A percentile compares a stretch with the other conserved stretches of the same genome.
phyloP scores from a whole-genome alignment of 441 rosid species.

The Omphalea diandra region DNA sequence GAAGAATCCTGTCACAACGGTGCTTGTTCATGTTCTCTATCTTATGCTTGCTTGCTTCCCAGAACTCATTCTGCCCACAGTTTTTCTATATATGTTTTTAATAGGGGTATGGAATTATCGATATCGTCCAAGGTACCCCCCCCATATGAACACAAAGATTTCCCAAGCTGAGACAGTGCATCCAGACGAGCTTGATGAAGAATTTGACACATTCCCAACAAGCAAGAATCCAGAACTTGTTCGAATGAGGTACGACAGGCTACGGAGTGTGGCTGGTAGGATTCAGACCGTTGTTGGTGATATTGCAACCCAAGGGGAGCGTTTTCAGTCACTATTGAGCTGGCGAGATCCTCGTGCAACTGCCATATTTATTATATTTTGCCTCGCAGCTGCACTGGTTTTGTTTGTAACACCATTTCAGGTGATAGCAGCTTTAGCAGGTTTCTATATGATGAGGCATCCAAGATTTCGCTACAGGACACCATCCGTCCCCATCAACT shows the following conservation, averaged over 20 bases:
- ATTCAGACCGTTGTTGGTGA: slow-evolving; percentile 91
- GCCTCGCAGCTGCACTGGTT: slow-evolving; percentile 73
- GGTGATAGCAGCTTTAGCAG: slow-evolving; percentile 68
- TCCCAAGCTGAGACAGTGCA: slow-evolving; percentile 90
- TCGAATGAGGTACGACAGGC: slow-evolving; percentile 84
- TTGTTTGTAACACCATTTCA: slow-evolving; percentile 89
- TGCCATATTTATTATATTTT: slow-evolving; percentile 58
- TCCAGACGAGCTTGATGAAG: slow-evolving; percentile 91
- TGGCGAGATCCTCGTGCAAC: slow-evolving; percentile 97
- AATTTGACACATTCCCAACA: slow-evolving; percentile 90
- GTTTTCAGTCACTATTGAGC: slow-evolving; percentile 78
- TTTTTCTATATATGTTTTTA: slow-evolving; percentile 87
- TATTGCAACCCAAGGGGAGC: slow-evolving; percentile 89
- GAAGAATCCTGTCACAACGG: slow-evolving; percentile 80
- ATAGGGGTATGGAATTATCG: slow-evolving; percentile 93
- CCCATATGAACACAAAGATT: slow-evolving; percentile 90
- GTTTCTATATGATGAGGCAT: slow-evolving; percentile 82
- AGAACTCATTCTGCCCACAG: slow-evolving; percentile 78
- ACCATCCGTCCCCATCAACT: slow-evolving; percentile 82
- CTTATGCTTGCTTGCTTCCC: slow-evolving; percentile 91
- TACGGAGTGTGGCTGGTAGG: slow-evolving; percentile 86
- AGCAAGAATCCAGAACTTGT: slow-evolving; percentile 65
- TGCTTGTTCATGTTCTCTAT: slow-evolving; percentile 83
- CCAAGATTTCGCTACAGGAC: slow-evolving; percentile 83
- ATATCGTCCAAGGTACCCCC: slow-evolving; percentile 83